Evolutionary conservation across 106 monocot genomes (phyloP), one percentile per base, ranked within the genome.

Genomic region (Vanilla planifolia): DNA sequence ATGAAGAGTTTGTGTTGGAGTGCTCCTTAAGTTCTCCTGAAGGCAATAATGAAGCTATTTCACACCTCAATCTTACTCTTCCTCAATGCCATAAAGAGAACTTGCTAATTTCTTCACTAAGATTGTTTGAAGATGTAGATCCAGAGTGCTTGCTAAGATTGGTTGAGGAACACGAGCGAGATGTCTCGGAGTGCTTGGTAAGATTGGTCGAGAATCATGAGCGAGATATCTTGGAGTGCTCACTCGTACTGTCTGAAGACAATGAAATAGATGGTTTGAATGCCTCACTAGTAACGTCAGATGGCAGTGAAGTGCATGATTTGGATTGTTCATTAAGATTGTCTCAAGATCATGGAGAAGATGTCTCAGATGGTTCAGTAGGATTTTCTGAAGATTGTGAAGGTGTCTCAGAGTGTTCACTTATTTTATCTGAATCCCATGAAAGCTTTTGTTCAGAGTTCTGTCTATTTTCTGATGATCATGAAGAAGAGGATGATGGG

Each of bases 171-270:
- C 27, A 53, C 32, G 53, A 30, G 15, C 29, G 32, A 32, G 30
- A 29, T 30, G 30, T 32, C 6, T 53, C 16, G 16, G 53, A 53
- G 14, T 30, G 53, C 53, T 30, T 30, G 30, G 16, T 53, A 1
- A 45, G 45, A 40, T 25, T 17, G 62, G 6, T 14, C 4, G 45
- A 64, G 23, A 25, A 16, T 6, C 0, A 21, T 59, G 48, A 79
- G 26, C 77, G 70, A 20, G 65, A 72, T 48, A 46, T 81, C n/a
- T 83, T 84, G 48, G 83, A 86, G 36, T 68, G 60, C 59, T 86
- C 95, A 14, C 19, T 86, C 44, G 73, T 67, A 36, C 51, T 95
- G 66, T 83, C 81, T 2, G 83, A 89, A 19, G 45, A 68, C 30
- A 19, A 69, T 21, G 78, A 77, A 27, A 59, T 23, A 0, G 65